Base-by-base conservation (phyloP, 2,329 filamentous ascomycete genomes). In the Aspergillus brasiliensis region DNA sequence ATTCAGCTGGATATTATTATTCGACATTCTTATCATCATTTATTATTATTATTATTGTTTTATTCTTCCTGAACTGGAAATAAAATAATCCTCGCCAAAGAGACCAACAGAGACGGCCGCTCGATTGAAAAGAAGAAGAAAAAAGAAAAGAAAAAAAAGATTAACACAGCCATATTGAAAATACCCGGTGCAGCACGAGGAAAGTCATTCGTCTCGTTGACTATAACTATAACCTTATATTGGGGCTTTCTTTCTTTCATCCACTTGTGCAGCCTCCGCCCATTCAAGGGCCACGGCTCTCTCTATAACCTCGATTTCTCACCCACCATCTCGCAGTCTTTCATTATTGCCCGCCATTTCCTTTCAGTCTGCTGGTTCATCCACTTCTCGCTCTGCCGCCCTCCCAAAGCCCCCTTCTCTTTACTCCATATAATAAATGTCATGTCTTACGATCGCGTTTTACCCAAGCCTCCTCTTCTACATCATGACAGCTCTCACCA, bases 391-490 rank as follows among this genome's bases (percentile, higher is more conserved):
- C 47, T 40, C 52, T 49, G 31, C 11, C 11, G 7, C 31, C 31
- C 25, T 38, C 49, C 15, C 40, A 52, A 49, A 62, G 25, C 51
- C 51, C 31, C 27, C n/a, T 44, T 56, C 51, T 48, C 40, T 19
- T 37, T 58, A 28, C 51, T 60, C 48, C 59, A 46, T 48, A 63
- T 69, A 66, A 69, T 73, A 71, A 72, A 80, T 81, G 77, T 80
- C 78, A 80, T 81, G 77, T 80, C 78, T 76, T 80, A 77, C 72
- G 78, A 81, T 69, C 77, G 79, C 75, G 76, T 80, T 57, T 77
- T 81, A 34, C 79, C 78, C 60, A 74, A 74, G 58, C 77, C 78
- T 58, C 66, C 73, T 67, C 74, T 75, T 65, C 69, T 81, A 57
- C 75, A 73, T 61, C 70, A 79, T 75, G 76, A 78, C 8, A 44